Conservation (phyloP, 192 early-diverging fungal species). For the Coemansia asiatica region DNA sequence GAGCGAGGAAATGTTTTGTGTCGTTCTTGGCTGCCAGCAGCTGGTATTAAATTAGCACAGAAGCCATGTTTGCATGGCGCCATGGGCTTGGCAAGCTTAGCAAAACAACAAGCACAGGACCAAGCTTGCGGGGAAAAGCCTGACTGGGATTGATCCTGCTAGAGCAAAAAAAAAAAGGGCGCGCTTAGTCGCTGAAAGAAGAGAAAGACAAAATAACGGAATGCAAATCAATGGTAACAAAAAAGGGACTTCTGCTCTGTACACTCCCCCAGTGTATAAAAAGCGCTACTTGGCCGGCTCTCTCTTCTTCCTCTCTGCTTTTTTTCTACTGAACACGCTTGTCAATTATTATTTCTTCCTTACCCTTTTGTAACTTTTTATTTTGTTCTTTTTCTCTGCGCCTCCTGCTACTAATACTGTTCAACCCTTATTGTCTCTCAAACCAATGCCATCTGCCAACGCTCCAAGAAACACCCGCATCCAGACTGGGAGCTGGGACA, state of each 20-base stretch:
- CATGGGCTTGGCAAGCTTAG: slow-evolving; percentile 11
- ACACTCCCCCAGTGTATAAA: background rate
- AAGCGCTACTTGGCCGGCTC: background rate
- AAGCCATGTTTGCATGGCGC: slow-evolving; percentile 6
- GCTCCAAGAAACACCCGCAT: slow-evolving; percentile 11
- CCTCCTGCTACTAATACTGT: background rate
- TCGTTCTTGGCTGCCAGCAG: background rate
- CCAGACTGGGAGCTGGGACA: slow-evolving; percentile 30
- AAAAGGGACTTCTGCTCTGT: background rate
- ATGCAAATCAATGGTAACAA: background rate
- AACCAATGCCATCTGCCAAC: slow-evolving; percentile 36
- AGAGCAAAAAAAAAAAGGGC: background rate
- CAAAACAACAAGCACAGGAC: background rate
- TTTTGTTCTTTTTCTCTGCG: background rate
- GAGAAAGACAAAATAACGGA: background rate
- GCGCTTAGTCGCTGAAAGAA: background rate
- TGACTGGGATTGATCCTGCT: too few species aligned
- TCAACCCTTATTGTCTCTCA: background rate
- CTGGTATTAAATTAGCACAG: background rate
- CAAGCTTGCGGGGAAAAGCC: background rate
- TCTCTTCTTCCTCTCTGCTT: background rate
- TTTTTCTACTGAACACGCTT: background rate
- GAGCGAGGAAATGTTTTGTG: background rate
- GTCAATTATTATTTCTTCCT: background rate
- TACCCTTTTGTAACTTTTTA: background rate